Conservation (phyloP, 768 basidiomycete species). For the Termitomyces sp. region DNA sequence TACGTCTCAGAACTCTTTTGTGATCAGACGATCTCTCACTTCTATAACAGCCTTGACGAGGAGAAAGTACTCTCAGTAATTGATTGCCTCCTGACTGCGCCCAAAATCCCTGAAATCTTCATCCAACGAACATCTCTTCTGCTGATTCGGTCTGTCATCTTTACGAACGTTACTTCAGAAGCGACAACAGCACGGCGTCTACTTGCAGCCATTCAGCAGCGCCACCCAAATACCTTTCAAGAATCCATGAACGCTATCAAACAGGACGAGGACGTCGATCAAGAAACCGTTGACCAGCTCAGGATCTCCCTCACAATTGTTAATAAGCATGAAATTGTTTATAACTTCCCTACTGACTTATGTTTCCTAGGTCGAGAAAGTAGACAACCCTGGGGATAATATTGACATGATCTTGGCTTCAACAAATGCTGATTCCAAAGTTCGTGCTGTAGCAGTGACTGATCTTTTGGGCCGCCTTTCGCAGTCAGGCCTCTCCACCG, state of each 20-base stretch:
- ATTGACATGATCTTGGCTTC: conserved; percentile 52
- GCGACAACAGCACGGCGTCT: conserved; percentile 33
- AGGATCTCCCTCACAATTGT: conserved; percentile 60
- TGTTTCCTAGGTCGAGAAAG: conserved; percentile 7
- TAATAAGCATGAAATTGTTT: conserved; percentile 13
- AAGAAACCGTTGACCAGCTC: conserved; percentile 49
- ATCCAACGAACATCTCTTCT: conserved; percentile 27
- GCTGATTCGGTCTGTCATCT: conserved; percentile 26
- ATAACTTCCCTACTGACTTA: neutral
- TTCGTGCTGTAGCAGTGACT: conserved; percentile 58
- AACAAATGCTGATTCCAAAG: conserved; percentile 55
- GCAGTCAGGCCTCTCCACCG: conserved; percentile 27
- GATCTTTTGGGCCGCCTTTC: conserved; percentile 42
- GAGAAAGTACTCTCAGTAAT: conserved; percentile 28
- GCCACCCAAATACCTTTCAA: conserved; percentile 52
- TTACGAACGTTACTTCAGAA: conserved; percentile 21
- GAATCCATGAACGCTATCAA: conserved; percentile 35
- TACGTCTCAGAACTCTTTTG: conserved; percentile 11
- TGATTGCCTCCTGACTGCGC: conserved; percentile 34
- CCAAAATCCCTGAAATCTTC: conserved; percentile 29
- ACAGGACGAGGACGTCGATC: conserved; percentile 31
- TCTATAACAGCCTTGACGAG: conserved; percentile 29
- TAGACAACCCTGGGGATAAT: conserved; percentile 18
- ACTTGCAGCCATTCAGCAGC: conserved; percentile 61
- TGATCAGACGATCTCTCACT: conserved; percentile 1